Evolutionary conservation across 2,329 filamentous ascomycete species (phyloP), one percentile per base, ranked within the genome.

Genomic region (Scedosporium aurantiacum): DNA sequence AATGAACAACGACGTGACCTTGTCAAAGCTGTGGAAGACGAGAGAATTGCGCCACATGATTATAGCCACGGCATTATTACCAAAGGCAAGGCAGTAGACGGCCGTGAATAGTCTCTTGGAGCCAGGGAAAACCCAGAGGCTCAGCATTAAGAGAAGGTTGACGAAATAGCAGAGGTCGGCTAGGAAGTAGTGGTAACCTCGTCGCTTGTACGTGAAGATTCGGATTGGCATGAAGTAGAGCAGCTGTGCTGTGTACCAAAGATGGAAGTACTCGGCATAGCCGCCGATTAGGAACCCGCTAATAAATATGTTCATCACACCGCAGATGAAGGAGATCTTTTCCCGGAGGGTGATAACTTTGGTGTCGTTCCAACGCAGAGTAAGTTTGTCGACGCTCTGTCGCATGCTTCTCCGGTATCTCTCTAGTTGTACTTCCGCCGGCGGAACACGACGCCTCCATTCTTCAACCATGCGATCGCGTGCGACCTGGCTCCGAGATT

Each of bases 11-110:
- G 90, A 94, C 12, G 92, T 95, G 64, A 97, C 91, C 75, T 99
- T 99, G 80, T 99, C 94, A 75, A 99, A 86, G 70, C 91, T 96
- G 78, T 99, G 94, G 73, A 99, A 99, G 56, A 99, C 94, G 70
- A 99, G 83, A 37, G 92, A 97, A 73, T 99, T 99, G 65, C 94
- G 86, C 94, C 94, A 99, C 92, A 99, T 94, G 71, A 94, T 91
- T 72, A 99, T 97, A 12, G 94, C 94, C 56, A 97, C 86, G 21
- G 94, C 94, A 71, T 99, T 99, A 75, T 99, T 99, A 65, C 94
- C 94, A 70, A 90, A 95, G 8, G 92, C 90, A 40, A 99, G 79
- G 69, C 94, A 97, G 74, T 92, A 99, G 0, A 90, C 88, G 66
- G 91, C 87, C 65, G 95, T 94, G 73, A 99, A 92, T 16, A 99